Evolutionary conservation across 2,329 filamentous ascomycete species (phyloP).

Genomic region (Aspergillus ibericus): DNA sequence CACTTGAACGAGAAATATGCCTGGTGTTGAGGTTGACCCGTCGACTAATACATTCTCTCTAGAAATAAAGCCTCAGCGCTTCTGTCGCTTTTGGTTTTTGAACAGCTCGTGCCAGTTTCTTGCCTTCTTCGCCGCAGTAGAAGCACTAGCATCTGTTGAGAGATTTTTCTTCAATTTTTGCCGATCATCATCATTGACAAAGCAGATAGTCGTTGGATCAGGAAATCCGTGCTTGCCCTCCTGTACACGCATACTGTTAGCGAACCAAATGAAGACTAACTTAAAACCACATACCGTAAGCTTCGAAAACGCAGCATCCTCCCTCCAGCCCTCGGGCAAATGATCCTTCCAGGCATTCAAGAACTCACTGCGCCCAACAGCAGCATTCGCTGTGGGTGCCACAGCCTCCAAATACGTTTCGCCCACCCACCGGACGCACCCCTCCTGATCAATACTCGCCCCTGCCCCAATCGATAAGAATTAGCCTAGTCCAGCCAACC

Average conservation of each 20-base stretch:
- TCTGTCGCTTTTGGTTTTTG: constrained; percentile 35
- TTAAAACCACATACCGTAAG: constrained; percentile 28
- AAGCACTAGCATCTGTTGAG: constrained; percentile 23
- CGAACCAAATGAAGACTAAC: not conserved
- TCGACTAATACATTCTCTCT: not conserved
- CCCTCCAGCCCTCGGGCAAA: constrained; percentile 46
- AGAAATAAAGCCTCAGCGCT: constrained; percentile 27
- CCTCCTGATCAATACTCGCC: constrained; percentile 40
- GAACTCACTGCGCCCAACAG: constrained; percentile 36
- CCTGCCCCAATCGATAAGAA: constrained; percentile 26
- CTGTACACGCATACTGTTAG: constrained; percentile 20
- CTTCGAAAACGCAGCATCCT: constrained; percentile 33
- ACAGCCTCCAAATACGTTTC: constrained; percentile 41
- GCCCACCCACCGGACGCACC: constrained; percentile 39
- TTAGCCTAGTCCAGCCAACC: not conserved
- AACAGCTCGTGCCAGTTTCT: constrained; percentile 48
- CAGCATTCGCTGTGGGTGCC: constrained; percentile 32
- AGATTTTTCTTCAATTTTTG: constrained; percentile 29
- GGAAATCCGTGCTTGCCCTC: constrained; percentile 34
- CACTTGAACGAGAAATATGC: constrained; percentile 51
- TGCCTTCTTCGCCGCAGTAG: constrained; percentile 33
- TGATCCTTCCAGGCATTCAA: constrained; percentile 44
- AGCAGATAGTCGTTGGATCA: constrained; percentile 40
- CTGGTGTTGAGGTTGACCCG: constrained; percentile 45
- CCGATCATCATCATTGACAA: constrained; percentile 32